Base-by-base conservation (phyloP, 495 filamentous ascomycete genomes). In the Aspergillus heteromorphus region DNA sequence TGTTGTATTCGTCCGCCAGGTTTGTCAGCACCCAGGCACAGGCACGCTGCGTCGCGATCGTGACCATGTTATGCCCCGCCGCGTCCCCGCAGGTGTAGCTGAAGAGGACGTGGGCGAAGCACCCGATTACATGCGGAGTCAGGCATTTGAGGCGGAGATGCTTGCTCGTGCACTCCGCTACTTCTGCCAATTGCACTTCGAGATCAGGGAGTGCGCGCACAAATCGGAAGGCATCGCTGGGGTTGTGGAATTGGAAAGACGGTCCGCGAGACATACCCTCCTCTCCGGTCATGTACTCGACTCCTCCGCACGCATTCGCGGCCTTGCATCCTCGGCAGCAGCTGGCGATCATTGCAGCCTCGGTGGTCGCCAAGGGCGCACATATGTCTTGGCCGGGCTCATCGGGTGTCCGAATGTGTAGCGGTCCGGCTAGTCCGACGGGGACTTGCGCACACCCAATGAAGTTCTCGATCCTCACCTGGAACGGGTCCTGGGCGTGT, bases 31-130 rank as follows among this genome's bases (percentile, higher is more conserved):
- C 25, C 42, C 30, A 41, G 19, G 53, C 48, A 40, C 58, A 61
- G 14, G 21, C 51, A 27, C 45, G 16, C 40, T 61, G 27, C 11
- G 58, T 61, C 2, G 54, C 58, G 17, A 57, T 51, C 27, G 45
- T 57, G 25, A 57, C 54, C 58, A 61, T 57, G 40, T 57, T 61
- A 14, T 61, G 54, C 2, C 54, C 58, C 3, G 54, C 54, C 4
- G 58, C 54, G 29, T 54, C 29, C 18, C 58, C 58, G 42, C 54
- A 61, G 17, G 41, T 18, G 38, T 55, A 61, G 31, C 45, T 45
- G 49, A 56, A 54, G 0, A 51, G 10, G 5, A 61, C 29, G 29
- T 61, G 58, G 14, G 48, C 54, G 2, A 40, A 48, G 40, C 34
- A 43, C 19, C 58, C 58, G 23, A 61, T 45, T 2, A 54, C n/a